These are phyloP conservation scores for Coniochaeta sp. DNA, from an alignment of 2,329 filamentous ascomycete genomes.

Conservation along the genomic window DNA sequence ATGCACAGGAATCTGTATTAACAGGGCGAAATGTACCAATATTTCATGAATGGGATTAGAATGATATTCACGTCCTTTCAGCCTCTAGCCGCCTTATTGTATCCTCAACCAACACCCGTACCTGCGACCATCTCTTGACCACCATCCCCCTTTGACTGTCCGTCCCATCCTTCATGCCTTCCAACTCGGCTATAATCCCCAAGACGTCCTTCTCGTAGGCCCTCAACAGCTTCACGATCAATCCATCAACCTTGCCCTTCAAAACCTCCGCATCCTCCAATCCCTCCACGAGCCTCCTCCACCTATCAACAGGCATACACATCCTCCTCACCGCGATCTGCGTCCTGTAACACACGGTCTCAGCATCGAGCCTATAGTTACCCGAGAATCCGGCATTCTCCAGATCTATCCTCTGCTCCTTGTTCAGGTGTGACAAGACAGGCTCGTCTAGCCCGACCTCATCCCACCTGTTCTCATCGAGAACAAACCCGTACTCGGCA, in stretches of 20 bases:
- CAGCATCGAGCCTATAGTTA: conserved; percentile 41
- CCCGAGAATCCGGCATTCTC: conserved; percentile 41
- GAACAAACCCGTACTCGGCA: conserved; percentile 53
- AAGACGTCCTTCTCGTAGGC: conserved; percentile 26
- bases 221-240: conserved; percentile 29
- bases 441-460: conserved; percentile 38
- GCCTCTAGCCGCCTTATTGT: conserved; percentile 24
- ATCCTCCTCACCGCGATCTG: conserved; percentile 43
- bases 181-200: conserved; percentile 20
- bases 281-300: conserved; percentile 38
- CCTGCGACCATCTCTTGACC: conserved; percentile 33
- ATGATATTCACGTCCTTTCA: background rate
- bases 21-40: background rate
- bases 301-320: conserved; percentile 26
- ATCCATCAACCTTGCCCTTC: conserved; percentile 27
- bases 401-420: conserved; percentile 27
- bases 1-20: background rate
- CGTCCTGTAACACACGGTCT: conserved; percentile 46
- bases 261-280: conserved; percentile 37
- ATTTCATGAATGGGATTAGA: background rate
- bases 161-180: conserved; percentile 20
- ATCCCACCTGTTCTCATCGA: conserved; percentile 39
- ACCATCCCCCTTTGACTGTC: conserved; percentile 29
- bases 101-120: conserved; percentile 26
- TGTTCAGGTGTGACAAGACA: conserved; percentile 28